A percentile compares a stretch with the other conserved stretches of the same genome.
These are phyloP conservation scores for Bacterosira constricta DNA, from an alignment of 108 stramenopile genomes.

Conservation along the genomic window DNA sequence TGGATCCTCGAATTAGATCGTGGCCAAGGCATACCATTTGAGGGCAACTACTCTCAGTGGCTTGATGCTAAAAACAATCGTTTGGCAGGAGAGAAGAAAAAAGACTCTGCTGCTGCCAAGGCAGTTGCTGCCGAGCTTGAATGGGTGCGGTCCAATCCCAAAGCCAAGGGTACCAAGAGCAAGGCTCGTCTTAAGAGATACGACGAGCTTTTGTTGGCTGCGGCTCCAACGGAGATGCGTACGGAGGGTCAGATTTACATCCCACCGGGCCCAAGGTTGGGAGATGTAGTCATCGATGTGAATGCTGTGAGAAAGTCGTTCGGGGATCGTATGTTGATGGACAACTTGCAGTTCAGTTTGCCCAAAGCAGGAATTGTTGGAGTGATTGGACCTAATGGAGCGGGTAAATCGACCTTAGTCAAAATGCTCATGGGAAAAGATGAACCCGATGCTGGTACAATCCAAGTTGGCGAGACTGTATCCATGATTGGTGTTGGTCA, in stretches of 20 bases:
- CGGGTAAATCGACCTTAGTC: slow-evolving; percentile 82
- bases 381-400: neutral
- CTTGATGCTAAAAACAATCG: slow-evolving; percentile 90
- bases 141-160: slow-evolving; percentile 91
- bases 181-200: slow-evolving; percentile 92
- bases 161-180: slow-evolving; percentile 88
- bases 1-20: slow-evolving; percentile 98
- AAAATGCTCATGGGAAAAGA: slow-evolving; percentile 89
- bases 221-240: slow-evolving; percentile 75
- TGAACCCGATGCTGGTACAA: slow-evolving; percentile 74
- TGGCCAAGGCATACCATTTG: slow-evolving; percentile 91
- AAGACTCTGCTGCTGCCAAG: slow-evolving; percentile 76
- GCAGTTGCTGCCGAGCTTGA: slow-evolving; percentile 86
- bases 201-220: slow-evolving; percentile 85
- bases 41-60: slow-evolving; percentile 96
- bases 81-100: slow-evolving; percentile 85
- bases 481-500: slow-evolving; percentile 91
- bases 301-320: slow-evolving; percentile 73
- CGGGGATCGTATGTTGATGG: slow-evolving; percentile 83
- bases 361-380: slow-evolving; percentile 86
- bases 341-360: slow-evolving; percentile 84
- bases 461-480: slow-evolving; percentile 90
- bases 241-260: slow-evolving; percentile 92
- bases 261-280: slow-evolving; percentile 92
- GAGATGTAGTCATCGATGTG: slow-evolving; percentile 87